Conservation (phyloP, 2,329 filamentous ascomycete genomes). For the Sporothrix curviconia region DNA sequence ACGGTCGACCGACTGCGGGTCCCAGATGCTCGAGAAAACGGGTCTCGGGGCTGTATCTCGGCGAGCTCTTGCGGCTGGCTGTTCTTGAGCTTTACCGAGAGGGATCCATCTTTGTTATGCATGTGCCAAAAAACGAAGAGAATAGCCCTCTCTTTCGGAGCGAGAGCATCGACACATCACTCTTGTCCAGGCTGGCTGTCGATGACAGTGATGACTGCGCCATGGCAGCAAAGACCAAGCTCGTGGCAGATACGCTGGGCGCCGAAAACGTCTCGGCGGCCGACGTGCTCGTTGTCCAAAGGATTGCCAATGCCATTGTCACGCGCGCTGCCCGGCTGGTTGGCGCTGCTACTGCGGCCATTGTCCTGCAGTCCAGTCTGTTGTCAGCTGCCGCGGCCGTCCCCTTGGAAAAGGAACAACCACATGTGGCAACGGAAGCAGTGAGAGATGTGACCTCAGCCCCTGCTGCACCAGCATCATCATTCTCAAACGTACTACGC, state of each 20-base stretch:
- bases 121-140: conserved; percentile 34
- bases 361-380: conserved; percentile 73
- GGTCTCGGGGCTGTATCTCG: conserved; percentile 96
- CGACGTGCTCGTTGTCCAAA: conserved; percentile 79
- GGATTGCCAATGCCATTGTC: conserved; percentile 73
- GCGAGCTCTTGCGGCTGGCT: conserved; percentile 79
- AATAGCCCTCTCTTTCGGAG: background rate
- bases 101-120: background rate
- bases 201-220: background rate
- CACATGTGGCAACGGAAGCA: background rate
- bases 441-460: background rate
- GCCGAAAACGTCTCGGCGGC: background rate
- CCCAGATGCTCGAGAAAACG: conserved; percentile 99
- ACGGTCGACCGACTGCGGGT: conserved; percentile 77
- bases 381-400: background rate
- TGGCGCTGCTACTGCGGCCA: conserved; percentile 77
- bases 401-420: background rate
- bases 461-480: background rate
- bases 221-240: background rate
- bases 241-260: background rate
- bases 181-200: conserved; percentile 7
- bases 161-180: conserved; percentile 2
- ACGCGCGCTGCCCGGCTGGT: conserved; percentile 84
- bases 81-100: conserved; percentile 48
- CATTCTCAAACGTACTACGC: too few relatives aligned